phyloP scores from a whole-genome alignment of 441 rosid species.

The Theobroma grandiflorum region DNA sequence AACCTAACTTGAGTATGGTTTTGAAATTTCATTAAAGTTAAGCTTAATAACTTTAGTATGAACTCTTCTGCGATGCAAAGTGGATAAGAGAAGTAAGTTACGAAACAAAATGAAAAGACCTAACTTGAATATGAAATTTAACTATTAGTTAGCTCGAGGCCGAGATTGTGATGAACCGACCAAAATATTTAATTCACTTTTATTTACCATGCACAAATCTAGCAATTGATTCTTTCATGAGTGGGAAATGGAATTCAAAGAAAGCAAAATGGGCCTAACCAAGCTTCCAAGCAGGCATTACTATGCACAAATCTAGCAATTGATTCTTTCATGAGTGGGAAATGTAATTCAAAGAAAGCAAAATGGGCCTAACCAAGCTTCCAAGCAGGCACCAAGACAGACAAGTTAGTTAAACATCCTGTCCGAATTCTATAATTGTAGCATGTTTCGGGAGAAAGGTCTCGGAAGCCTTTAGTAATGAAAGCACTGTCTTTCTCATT shows the following conservation, averaged over 20 bases:
- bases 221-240: background rate
- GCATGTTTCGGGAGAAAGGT: background rate
- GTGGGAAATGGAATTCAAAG: background rate
- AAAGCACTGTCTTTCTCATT: background rate
- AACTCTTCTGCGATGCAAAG: no score
- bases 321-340: background rate
- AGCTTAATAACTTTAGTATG: no score
- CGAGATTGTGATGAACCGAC: no score
- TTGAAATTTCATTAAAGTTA: no score
- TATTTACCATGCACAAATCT: background rate
- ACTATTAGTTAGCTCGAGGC: no score
- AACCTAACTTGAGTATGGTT: no score
- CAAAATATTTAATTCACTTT: no score
- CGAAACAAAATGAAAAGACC: no score
- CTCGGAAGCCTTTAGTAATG: background rate
- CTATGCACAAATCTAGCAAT: background rate
- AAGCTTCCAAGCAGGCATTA: background rate
- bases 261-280: conserved; percentile 4
- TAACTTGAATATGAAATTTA: no score
- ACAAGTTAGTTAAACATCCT: background rate
- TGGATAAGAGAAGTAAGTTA: no score
- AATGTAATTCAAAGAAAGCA: background rate
- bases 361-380: background rate
- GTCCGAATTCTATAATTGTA: background rate
- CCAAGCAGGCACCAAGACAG: background rate